Evolutionary conservation across 371 early-diverging fungal species (phyloP).

Genomic region (Thermomucor indicae-seudaticae): DNA sequence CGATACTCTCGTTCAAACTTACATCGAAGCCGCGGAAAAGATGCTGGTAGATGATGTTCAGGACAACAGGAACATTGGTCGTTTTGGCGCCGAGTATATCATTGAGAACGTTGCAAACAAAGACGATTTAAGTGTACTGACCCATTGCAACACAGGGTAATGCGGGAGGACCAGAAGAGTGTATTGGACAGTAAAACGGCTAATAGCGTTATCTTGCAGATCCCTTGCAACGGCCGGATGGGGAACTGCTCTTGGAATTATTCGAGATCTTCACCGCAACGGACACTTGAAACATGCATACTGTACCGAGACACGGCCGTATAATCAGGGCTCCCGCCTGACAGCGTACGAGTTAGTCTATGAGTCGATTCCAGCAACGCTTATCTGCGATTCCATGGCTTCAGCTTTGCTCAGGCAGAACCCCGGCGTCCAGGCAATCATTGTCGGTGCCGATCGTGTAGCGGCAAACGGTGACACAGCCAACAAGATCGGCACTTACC

Average conservation of each 20-base stretch:
- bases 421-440: conserved; percentile 67
- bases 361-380: conserved; percentile 87
- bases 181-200: background rate
- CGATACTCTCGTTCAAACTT: conserved; percentile 47
- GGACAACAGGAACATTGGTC: conserved; percentile 89
- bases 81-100: conserved; percentile 71
- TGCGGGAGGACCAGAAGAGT: no score
- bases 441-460: conserved; percentile 97
- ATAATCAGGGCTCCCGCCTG: conserved; percentile 93
- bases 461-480: conserved; percentile 97
- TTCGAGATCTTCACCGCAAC: conserved; percentile 69
- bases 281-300: conserved; percentile 72
- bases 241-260: conserved; percentile 88
- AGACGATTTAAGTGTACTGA: conserved; percentile 66
- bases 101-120: conserved; percentile 31
- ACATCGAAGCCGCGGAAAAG: conserved; percentile 72
- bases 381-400: conserved; percentile 92
- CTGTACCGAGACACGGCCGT: conserved; percentile 96
- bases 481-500: conserved; percentile 98
- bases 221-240: conserved; percentile 83
- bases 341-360: conserved; percentile 94
- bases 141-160: conserved; percentile 96
- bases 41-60: conserved; percentile 85
- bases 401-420: conserved; percentile 70
- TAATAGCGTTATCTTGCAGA: conserved; percentile 14